Evolutionary conservation across 2,329 filamentous ascomycete species (phyloP).

Genomic region (Fusarium tricinctum): DNA sequence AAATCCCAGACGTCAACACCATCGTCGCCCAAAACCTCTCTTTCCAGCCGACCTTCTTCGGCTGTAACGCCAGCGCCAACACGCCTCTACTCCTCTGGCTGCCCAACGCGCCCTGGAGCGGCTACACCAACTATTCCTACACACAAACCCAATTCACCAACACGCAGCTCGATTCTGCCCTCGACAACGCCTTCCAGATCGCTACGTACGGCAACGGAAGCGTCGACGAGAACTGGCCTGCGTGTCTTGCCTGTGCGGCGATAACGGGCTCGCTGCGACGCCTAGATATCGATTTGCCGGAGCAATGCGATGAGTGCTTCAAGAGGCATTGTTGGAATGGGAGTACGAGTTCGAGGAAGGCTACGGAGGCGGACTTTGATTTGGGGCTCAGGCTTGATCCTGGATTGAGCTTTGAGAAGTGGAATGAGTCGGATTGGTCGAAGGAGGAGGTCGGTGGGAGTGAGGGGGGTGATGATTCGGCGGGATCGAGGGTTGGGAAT

Average conservation of each 20-base stretch:
- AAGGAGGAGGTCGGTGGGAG: background rate
- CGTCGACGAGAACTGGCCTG: slow-evolving; percentile 76
- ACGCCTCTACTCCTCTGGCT: slow-evolving; percentile 50
- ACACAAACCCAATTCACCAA: slow-evolving; percentile 44
- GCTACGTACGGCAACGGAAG: slow-evolving; percentile 85
- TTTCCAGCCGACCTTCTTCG: slow-evolving; percentile 50
- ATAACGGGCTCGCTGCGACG: slow-evolving; percentile 74
- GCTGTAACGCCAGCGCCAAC: slow-evolving; percentile 42
- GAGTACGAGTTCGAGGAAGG: slow-evolving; percentile 13
- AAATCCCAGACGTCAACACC: slow-evolving; percentile 48
- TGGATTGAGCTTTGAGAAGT: slow-evolving; percentile 41
- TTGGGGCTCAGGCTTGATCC: slow-evolving; percentile 39
- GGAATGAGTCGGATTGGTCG: slow-evolving; percentile 44
- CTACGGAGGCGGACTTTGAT: slow-evolving; percentile 37
- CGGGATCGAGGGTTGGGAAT: background rate
- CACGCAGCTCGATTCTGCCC: slow-evolving; percentile 42
- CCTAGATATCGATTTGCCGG: slow-evolving; percentile 32
- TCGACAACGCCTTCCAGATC: slow-evolving; percentile 79
- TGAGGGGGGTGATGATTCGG: slow-evolving; percentile 1
- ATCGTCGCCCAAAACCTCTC: slow-evolving; percentile 47
- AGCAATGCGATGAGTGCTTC: slow-evolving; percentile 48
- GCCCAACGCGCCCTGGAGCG: slow-evolving; percentile 50
- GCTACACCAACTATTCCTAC: slow-evolving; percentile 49
- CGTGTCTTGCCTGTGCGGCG: slow-evolving; percentile 85
- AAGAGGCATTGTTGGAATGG: slow-evolving; percentile 49